Evolutionary conservation across 1,139 yeast genomes (phyloP).

Genomic region (Meyerozyma elateridarum): DNA sequence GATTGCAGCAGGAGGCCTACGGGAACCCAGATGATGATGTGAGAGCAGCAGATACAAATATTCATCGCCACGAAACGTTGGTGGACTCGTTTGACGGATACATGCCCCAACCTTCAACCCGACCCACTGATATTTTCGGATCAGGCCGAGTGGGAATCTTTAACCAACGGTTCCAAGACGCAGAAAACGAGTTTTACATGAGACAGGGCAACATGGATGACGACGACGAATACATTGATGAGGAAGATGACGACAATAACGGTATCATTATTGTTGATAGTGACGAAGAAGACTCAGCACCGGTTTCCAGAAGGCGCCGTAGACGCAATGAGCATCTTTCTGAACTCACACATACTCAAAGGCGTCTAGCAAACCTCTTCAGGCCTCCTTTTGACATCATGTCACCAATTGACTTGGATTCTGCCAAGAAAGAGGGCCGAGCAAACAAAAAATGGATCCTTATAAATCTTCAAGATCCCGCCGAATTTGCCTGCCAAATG

Average conservation of each 20-base stretch:
- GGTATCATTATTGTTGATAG: slow-evolving; percentile 4
- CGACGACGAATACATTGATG: slow-evolving; percentile 16
- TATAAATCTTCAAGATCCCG: slow-evolving; percentile 78
- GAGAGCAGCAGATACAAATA: slow-evolving; percentile 70
- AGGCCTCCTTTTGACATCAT: slow-evolving; percentile 93
- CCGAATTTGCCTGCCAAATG: slow-evolving; percentile 85
- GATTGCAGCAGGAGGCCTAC: slow-evolving; percentile 65
- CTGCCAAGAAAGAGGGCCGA: slow-evolving; percentile 67
- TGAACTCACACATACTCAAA: slow-evolving; percentile 56
- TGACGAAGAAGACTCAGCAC: slow-evolving; percentile 26
- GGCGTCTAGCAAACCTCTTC: slow-evolving; percentile 73
- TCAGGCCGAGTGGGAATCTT: slow-evolving; percentile 38
- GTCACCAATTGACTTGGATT: slow-evolving; percentile 57
- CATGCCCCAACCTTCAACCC: slow-evolving; percentile 10
- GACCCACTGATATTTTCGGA: slow-evolving; percentile 40
- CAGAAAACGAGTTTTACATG: slow-evolving; percentile 23
- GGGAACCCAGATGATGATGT: slow-evolving; percentile 28
- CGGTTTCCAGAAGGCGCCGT: slow-evolving; percentile 23
- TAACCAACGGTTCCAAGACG: slow-evolving; percentile 39
- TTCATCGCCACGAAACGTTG: slow-evolving; percentile 76
- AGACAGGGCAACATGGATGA: slow-evolving; percentile 14
- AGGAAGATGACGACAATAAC: slow-evolving; percentile 16
- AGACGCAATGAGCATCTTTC: slow-evolving; percentile 22
- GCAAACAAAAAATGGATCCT: slow-evolving; percentile 72
- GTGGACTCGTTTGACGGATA: slow-evolving; percentile 34